Base-by-base conservation (phyloP, 1,139 yeast species). In the Protomyces inouyei region DNA sequence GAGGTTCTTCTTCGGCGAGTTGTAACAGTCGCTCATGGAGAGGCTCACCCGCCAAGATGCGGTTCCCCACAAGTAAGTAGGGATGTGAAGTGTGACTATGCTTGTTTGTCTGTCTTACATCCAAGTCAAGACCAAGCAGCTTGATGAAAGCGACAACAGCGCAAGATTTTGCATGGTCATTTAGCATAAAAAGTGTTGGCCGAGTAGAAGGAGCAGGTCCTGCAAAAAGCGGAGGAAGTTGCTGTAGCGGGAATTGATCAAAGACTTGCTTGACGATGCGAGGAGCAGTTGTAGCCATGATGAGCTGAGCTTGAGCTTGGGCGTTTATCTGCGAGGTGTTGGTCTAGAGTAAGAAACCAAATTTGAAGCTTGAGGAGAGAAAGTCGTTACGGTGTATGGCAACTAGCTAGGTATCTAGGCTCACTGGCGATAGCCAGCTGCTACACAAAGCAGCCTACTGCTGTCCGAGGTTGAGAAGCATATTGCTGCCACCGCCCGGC, bases 401-500 rank as follows among this genome's bases (percentile, higher is more conserved):
- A 28, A 28, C 32, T 28, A 28, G 32, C 32, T 28, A 28, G 8
- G 8, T 28, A 28, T 28, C 32, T 28, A 28, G 32, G 8, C 32
- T 28, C 32, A 28, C 5, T 5, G 32, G 32, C 8, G 1, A 4
- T 6, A 4, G 32, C 32, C 32, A 28, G 32, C 32, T 28, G 8
- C 8, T 4, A 28, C 32, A 28, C 32, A 1, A 28, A 4, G 16
- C 43, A 37, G 43, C 21, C 40, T 28, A 59, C 45, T 38, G 45
- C 36, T 59, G 63, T 28, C 63, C 63, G 8, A 59, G 57, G 45
- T 59, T 59, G 36, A 59, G 36, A 48, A 59, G 43, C 63, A 59
- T 59, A 51, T 59, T 59, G 35, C 57, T 60, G 43, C 65, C 65
- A 18, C 65, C 65, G 9, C 61, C 60, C 64, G 98, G 98, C 74